Percentiles rank a stretch among this genome's conserved stretches.
Conservation (phyloP, 306 rosid genomes). For the Vicia faba region DNA sequence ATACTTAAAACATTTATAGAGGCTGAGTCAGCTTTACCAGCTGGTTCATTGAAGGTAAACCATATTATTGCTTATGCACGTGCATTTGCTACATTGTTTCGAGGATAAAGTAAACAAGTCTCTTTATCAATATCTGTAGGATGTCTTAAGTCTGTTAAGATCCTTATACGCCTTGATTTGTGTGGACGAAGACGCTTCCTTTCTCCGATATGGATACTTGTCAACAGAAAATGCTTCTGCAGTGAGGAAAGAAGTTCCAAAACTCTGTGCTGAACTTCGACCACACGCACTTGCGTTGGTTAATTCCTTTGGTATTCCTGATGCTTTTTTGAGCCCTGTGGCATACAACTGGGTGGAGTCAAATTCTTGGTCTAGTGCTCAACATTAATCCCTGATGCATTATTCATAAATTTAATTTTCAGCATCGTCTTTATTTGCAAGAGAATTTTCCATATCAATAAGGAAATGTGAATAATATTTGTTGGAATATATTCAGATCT, state of each 20-base stretch:
- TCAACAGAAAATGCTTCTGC: conserved; percentile 60
- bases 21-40: conserved; percentile 60
- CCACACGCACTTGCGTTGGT: conserved; percentile 88
- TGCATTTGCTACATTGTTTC: not conserved
- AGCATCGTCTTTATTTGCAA: not conserved
- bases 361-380: conserved; percentile 76
- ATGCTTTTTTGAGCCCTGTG: conserved; percentile 83
- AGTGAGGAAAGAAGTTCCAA: conserved; percentile 76
- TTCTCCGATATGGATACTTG: conserved; percentile 79
- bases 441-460: not conserved
- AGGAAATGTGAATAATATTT: conserved; percentile 18
- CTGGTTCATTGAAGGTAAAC: conserved; percentile 70
- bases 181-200: conserved; percentile 82
- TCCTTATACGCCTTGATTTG: conserved; percentile 73
- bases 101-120: conserved; percentile 7
- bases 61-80: not conserved
- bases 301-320: conserved; percentile 90
- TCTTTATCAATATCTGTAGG: conserved; percentile 45
- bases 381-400: conserved; percentile 37
- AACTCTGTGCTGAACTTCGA: conserved; percentile 72
- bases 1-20: conserved; percentile 61
- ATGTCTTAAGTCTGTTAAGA: conserved; percentile 64
- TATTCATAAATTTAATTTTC: not conserved
- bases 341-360: conserved; percentile 86
- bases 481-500: conserved; percentile 6